phyloP scores from a whole-genome alignment of 1,139 yeast species.

The Suhomyces yuchorum region DNA sequence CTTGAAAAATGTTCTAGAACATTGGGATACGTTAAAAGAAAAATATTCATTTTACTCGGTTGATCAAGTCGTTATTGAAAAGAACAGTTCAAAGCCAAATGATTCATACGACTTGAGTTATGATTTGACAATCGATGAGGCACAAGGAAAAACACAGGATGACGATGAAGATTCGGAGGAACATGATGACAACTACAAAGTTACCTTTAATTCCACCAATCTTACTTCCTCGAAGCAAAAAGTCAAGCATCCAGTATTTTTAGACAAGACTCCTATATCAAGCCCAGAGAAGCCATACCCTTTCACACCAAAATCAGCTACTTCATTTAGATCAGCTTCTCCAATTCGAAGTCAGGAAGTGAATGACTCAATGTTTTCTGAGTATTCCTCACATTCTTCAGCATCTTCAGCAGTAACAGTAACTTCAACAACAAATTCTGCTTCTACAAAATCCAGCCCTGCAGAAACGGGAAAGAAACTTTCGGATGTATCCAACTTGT shows the following conservation, averaged over 20 bases:
- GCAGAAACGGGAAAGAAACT: conserved; percentile 12
- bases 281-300: conserved; percentile 11
- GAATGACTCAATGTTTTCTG: conserved; percentile 12
- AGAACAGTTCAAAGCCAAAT: conserved; percentile 22
- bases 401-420: conserved; percentile 7
- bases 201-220: conserved; percentile 20
- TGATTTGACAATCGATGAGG: conserved; percentile 34
- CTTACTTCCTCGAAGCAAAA: conserved; percentile 14
- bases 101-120: conserved; percentile 34
- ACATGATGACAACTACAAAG: conserved; percentile 18
- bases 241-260: background rate
- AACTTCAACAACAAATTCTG: conserved; percentile 1
- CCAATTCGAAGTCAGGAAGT: conserved; percentile 9
- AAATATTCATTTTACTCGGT: conserved; percentile 19
- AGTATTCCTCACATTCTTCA: conserved; percentile 10
- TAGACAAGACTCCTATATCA: conserved; percentile 11
- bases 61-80: conserved; percentile 27
- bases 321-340: conserved; percentile 7
- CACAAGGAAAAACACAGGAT: conserved; percentile 22
- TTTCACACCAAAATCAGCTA: conserved; percentile 12
- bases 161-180: conserved; percentile 23
- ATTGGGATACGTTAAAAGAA: conserved; percentile 37
- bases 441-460: conserved; percentile 1
- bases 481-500: conserved; percentile 28
- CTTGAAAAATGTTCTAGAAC: conserved; percentile 49